These are phyloP conservation scores for Zalaria obscura DNA, from an alignment of 2,329 filamentous ascomycete species.

Conservation along the genomic window DNA sequence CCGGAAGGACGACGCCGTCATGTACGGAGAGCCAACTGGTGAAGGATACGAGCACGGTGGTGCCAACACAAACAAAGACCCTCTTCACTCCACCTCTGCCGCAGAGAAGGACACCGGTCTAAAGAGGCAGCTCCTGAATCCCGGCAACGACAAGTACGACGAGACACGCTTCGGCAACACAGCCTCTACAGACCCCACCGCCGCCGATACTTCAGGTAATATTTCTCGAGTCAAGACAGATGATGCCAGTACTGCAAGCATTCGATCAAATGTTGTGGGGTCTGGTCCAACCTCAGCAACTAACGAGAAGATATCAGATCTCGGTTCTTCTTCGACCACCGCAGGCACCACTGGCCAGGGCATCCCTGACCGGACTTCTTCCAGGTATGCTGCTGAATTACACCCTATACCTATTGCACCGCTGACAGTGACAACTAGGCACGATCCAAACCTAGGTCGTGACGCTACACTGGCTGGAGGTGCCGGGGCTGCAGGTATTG, in stretches of 20 bases:
- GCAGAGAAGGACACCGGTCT: not conserved
- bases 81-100: not conserved
- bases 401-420: too few species aligned
- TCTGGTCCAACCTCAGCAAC: slow-evolving; percentile 8
- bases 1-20: slow-evolving; percentile 21
- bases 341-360: slow-evolving; percentile 5
- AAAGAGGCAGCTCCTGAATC: slow-evolving; percentile 7
- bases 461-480: slow-evolving; percentile 12
- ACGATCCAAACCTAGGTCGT: not conserved
- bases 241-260: slow-evolving; percentile 18
- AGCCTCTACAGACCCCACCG: not conserved
- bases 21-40: slow-evolving; percentile 13
- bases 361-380: slow-evolving; percentile 1
- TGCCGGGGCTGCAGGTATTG: slow-evolving; percentile 13
- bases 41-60: slow-evolving; percentile 12
- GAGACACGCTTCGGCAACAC: slow-evolving; percentile 7
- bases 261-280: slow-evolving; percentile 26
- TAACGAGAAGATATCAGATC: slow-evolving; percentile 1
- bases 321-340: slow-evolving; percentile 10
- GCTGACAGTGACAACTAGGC: too few species aligned
- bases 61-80: not conserved
- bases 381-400: not conserved
- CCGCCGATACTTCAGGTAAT: not conserved
- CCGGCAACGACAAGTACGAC: slow-evolving; percentile 7
- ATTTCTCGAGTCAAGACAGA: not conserved